A percentile compares a stretch with the other conserved stretches of the same genome.
phyloP scores from a whole-genome alignment of 1,139 yeast species.

The Suhomyces ambrosiae region DNA sequence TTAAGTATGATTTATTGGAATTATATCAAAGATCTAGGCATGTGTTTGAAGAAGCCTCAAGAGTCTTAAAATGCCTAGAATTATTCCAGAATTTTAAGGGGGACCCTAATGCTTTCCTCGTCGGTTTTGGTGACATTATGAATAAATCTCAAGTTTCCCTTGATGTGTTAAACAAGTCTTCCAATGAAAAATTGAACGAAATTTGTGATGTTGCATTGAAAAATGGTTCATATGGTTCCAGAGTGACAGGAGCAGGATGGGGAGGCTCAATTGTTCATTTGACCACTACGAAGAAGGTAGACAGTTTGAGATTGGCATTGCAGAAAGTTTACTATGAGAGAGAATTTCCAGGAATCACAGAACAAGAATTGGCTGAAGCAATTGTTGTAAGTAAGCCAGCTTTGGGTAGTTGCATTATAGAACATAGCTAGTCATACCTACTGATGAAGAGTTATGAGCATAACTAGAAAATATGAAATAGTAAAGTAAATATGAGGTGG shows the following conservation, averaged over 20 bases:
- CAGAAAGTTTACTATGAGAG: slow-evolving; percentile 51
- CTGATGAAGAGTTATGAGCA: too few species aligned
- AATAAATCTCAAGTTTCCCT: slow-evolving; percentile 62
- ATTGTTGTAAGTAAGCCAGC: slow-evolving; percentile 62
- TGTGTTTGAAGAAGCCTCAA: slow-evolving; percentile 63
- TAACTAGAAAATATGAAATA: too few species aligned
- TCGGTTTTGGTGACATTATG: slow-evolving; percentile 55
- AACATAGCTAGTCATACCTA: too few species aligned
- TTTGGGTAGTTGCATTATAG: slow-evolving; percentile 54
- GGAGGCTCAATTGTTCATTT: slow-evolving; percentile 75
- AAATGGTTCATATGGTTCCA: slow-evolving; percentile 65
- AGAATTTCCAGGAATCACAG: slow-evolving; percentile 50
- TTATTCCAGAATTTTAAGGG: slow-evolving; percentile 28
- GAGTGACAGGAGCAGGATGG: slow-evolving; percentile 83
- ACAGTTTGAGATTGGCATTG: slow-evolving; percentile 48
- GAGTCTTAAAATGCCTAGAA: slow-evolving; percentile 56
- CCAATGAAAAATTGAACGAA: slow-evolving; percentile 54
- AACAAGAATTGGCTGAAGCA: slow-evolving; percentile 51
- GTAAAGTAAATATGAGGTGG: too few species aligned
- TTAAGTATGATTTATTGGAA: slow-evolving; percentile 55
- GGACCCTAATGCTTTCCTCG: slow-evolving; percentile 28
- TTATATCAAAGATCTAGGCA: slow-evolving; percentile 63
- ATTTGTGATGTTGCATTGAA: slow-evolving; percentile 55
- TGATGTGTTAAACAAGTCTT: slow-evolving; percentile 52
- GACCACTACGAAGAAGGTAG: slow-evolving; percentile 51